Evolutionary conservation across 192 early-diverging fungal genomes (phyloP), one percentile per base, ranked within the genome.

Genomic region (Entophlyctis luteolus): DNA sequence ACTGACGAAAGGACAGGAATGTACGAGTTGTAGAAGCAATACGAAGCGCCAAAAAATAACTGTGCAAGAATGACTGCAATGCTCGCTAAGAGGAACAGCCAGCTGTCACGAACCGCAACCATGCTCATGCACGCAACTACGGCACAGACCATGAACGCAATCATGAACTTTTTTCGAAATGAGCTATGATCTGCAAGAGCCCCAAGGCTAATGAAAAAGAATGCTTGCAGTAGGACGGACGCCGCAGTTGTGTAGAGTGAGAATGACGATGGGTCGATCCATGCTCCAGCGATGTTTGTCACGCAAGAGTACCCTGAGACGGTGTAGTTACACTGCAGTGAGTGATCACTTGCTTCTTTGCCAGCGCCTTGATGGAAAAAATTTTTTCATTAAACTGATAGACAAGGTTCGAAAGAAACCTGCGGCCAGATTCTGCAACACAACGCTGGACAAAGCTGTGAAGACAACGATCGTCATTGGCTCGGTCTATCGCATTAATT

Each of bases 171-270:
- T 57, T 75, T 75, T 27, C 69, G 36, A 32, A 42, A 54, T 12
- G 59, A 50, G 27, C 69, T 56, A 35, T 75, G 68, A 47, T 75
- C 74, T 8, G 74, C 74, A 5, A 75, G n/a, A 3, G 74, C 68
- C 12, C 74, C 74, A 2, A 70, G 57, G 67, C 46, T 65, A 36
- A 75, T 62, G 63, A 75, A 71, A 33, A 75, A 36, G 25, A 75
- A 10, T 25, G 65, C 60, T 50, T 75, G 74, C 20, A 65, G 36
- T 3, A 71, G 42, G 3, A 75, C 74, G 53, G 74, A 75, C 10
- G 65, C 32, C 20, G 55, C 55, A 39, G 68, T 71, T 28, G 68
- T 62, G 42, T 71, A 72, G 22, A 68, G 38, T 8, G 55, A 50
- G 31, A 69, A 72, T 12, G 28, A 25, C 18, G 71, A 59, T 25